Percentiles rank a stretch among this genome's conserved stretches.
Evolutionary conservation across 2,329 filamentous ascomycete genomes (phyloP).

Genomic region (Claviceps sp.): DNA sequence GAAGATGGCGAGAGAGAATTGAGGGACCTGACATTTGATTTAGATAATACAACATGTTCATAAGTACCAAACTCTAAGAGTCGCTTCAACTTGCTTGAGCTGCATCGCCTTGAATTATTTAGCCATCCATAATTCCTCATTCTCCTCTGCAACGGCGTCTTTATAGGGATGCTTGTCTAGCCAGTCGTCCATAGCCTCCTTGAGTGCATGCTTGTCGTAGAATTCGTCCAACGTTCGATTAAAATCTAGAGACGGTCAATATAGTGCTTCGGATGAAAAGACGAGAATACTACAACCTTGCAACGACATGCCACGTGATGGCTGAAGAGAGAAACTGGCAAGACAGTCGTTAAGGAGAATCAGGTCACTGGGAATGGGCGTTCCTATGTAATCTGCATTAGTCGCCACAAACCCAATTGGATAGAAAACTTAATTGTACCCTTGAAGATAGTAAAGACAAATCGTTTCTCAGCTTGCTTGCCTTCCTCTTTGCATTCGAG

Average conservation of each 20-base stretch:
- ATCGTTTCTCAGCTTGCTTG: constrained; percentile 3
- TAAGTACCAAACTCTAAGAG: not conserved
- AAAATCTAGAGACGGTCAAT: constrained; percentile 5
- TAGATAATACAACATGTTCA: not conserved
- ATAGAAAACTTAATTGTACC: constrained; percentile 1
- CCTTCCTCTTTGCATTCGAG: constrained; percentile 7
- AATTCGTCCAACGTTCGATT: constrained; percentile 8
- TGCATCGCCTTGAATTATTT: not conserved
- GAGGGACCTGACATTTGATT: not conserved
- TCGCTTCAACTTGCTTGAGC: not conserved
- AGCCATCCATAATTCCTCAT: not conserved
- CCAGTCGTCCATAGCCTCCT: constrained; percentile 5
- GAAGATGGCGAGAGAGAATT: not conserved
- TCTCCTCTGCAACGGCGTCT: constrained; percentile 7
- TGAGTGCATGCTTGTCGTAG: constrained; percentile 3
- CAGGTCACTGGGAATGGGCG: constrained; percentile 5
- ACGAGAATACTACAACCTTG: constrained; percentile 5
- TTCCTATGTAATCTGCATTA: not conserved
- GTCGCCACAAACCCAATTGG: too few species aligned
- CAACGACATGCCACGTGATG: constrained; percentile 8
- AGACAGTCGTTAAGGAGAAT: constrained; percentile 10
- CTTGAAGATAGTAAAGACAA: constrained; percentile 8
- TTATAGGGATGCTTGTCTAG: constrained; percentile 4
- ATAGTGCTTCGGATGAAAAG: not conserved
- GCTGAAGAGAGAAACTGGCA: constrained; percentile 9